Base-by-base conservation (phyloP, 2,329 filamentous ascomycete genomes). In the Fusarium pilosicola region DNA sequence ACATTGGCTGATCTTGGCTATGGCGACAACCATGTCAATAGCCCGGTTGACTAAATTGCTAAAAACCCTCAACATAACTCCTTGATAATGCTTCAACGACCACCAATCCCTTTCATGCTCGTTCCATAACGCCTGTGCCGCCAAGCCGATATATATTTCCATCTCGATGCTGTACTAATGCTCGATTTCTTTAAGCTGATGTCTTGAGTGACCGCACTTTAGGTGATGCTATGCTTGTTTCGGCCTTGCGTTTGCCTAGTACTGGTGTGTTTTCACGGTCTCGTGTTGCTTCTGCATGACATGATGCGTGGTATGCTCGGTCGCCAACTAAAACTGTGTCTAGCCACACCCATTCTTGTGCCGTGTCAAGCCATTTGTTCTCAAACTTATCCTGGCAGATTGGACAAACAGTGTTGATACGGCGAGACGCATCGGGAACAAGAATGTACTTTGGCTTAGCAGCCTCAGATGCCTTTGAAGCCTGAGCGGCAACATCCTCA, bases 341-440 rank as follows among this genome's bases (percentile, higher is more conserved):
- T 81, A 94, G 92, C 94, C 96, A 98, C 45, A 99, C 96, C 89
- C 95, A 98, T 79, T 99, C 96, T 82, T 98, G 95, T 24, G 93
- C 93, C 71, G 97, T 94, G 77, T 97, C 94, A 12, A 96, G 91
- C 93, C 95, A 98, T 74, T 93, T 93, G 74, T 93, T 94, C 83
- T 97, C 93, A 77, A 99, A 98, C 74, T 93, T 93, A 80, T 99
- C 96, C 81, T 97, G 95, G 81, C 96, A 98, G 76, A 99, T 97
- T 5, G 95, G 94, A 79, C 96, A 99, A 3, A 93, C 88, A 22
- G 90, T 92, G 79, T 94, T 95, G 66, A 92, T 89, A 32, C 93
- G 87, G 32, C 90, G 88, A 24, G 91, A 88, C 74, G 96, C 93
- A 57, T 95, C 93, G 0, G 96, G 96, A 3, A 96, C 95, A 6